phyloP scores from a whole-genome alignment of 1,139 yeast species.

The Debaryomyces coudertii region DNA sequence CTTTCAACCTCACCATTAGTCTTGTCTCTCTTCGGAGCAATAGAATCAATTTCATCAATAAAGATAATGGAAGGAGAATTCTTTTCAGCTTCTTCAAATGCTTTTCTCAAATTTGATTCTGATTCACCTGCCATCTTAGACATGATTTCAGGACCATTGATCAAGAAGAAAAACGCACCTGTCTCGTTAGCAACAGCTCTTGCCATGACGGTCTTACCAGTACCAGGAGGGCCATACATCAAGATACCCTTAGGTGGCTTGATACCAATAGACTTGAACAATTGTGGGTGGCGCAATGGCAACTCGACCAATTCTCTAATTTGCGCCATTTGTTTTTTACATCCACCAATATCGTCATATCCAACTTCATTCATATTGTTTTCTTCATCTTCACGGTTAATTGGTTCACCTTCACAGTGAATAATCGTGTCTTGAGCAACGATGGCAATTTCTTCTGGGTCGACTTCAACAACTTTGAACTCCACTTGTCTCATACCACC shows the following conservation, averaged over 20 bases:
- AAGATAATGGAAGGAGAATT: constrained; percentile 96
- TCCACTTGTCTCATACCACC: constrained; percentile 99
- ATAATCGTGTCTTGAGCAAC: constrained; percentile 98
- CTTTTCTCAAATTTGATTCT: constrained; percentile 94
- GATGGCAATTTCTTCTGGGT: constrained; percentile 95
- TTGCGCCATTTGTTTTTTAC: constrained; percentile 98
- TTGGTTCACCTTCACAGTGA: constrained; percentile 99
- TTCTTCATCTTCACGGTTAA: constrained; percentile 98
- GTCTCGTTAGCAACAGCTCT: constrained; percentile 99
- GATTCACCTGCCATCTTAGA: constrained; percentile 99
- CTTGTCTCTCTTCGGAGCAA: constrained; percentile 99
- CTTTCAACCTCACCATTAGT: constrained; percentile 98
- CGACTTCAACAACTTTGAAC: constrained; percentile 97
- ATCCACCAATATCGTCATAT: constrained; percentile 98
- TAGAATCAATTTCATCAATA: constrained; percentile 97
- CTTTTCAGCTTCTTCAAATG: constrained; percentile 98
- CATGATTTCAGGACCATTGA: constrained; percentile 99
- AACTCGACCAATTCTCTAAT: constrained; percentile 95
- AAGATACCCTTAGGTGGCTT: constrained; percentile 96
- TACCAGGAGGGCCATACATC: constrained; percentile 99
- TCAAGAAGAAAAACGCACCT: constrained; percentile 96
- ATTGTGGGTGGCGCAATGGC: constrained; percentile 96
- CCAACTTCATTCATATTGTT: constrained; percentile 95
- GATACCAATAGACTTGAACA: constrained; percentile 94
- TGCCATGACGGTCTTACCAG: constrained; percentile 99